A percentile compares a stretch with the other conserved stretches of the same genome.
Conservation (phyloP, 1,139 yeast genomes). For the Candida mesenterica region DNA sequence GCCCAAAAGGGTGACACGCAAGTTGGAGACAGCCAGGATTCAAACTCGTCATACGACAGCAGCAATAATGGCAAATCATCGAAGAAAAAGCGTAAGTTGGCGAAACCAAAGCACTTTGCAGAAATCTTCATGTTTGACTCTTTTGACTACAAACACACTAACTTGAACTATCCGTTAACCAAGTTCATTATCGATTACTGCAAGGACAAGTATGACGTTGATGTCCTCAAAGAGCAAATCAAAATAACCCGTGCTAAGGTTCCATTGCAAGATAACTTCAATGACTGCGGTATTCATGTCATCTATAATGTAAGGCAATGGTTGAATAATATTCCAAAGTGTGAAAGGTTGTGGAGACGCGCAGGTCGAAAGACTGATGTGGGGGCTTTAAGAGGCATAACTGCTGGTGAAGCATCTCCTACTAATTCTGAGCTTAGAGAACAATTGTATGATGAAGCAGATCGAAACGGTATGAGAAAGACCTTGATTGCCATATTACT, state of each 20-base stretch:
- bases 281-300: slow-evolving; percentile 95
- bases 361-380: not conserved
- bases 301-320: slow-evolving; percentile 74
- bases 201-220: slow-evolving; percentile 54
- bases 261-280: slow-evolving; percentile 83
- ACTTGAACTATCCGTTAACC: slow-evolving; percentile 55
- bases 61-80: not conserved
- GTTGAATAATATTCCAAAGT: slow-evolving; percentile 48
- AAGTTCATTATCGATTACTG: slow-evolving; percentile 71
- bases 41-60: slow-evolving; percentile 2
- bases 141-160: slow-evolving; percentile 55
- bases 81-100: slow-evolving; percentile 6
- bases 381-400: not conserved
- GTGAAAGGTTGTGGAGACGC: slow-evolving; percentile 52
- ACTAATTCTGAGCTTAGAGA: slow-evolving; percentile 9
- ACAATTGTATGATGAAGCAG: slow-evolving; percentile 27
- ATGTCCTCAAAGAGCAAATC: slow-evolving; percentile 44
- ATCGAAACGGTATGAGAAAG: slow-evolving; percentile 32
- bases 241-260: slow-evolving; percentile 53
- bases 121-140: slow-evolving; percentile 79
- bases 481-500: slow-evolving; percentile 28
- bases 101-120: slow-evolving; percentile 21
- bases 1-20: slow-evolving; percentile 12
- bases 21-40: slow-evolving; percentile 13
- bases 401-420: slow-evolving; percentile 7